Evolutionary conservation across 495 filamentous ascomycete genomes (phyloP).

Genomic region (Penicillium parvum): DNA sequence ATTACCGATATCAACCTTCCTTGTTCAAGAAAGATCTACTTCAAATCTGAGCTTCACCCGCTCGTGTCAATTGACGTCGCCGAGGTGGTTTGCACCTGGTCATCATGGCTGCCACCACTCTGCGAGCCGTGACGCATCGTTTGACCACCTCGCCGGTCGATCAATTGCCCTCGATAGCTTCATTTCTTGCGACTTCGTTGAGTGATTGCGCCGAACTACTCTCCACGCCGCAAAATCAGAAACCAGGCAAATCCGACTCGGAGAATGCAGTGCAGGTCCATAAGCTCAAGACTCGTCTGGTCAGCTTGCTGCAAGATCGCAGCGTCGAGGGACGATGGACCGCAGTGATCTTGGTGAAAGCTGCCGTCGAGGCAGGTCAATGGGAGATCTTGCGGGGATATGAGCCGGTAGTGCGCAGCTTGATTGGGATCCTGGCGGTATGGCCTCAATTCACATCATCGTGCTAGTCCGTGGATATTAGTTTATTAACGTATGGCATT

Average conservation of each 20-base stretch:
- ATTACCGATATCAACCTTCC: slow-evolving; percentile 16
- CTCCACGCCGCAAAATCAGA: slow-evolving; percentile 42
- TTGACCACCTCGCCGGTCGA: slow-evolving; percentile 58
- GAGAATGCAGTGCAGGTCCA: slow-evolving; percentile 64
- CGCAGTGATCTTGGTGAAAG: slow-evolving; percentile 71
- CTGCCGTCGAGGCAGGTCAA: slow-evolving; percentile 73
- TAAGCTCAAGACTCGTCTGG: slow-evolving; percentile 73
- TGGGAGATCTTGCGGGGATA: slow-evolving; percentile 69
- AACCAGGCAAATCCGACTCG: slow-evolving; percentile 51
- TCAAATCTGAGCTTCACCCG: no score
- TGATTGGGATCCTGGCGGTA: slow-evolving; percentile 69
- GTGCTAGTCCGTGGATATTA: no score
- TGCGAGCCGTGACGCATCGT: slow-evolving; percentile 64
- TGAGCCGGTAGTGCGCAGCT: slow-evolving; percentile 64
- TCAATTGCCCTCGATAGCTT: slow-evolving; percentile 59
- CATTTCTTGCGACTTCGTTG: slow-evolving; percentile 57
- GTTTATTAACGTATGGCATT: slow-evolving; percentile 6
- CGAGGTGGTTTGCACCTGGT: background rate
- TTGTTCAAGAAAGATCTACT: slow-evolving; percentile 4
- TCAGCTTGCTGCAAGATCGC: slow-evolving; percentile 68
- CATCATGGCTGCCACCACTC: slow-evolving; percentile 24
- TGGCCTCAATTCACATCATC: no score
- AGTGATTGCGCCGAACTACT: slow-evolving; percentile 56
- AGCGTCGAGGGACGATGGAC: slow-evolving; percentile 68
- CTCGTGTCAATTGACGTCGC: slow-evolving; percentile 1